These are phyloP conservation scores for Tetrapyrgos nigripes DNA, from an alignment of 1,284 basidiomycete genomes.

Conservation along the genomic window DNA sequence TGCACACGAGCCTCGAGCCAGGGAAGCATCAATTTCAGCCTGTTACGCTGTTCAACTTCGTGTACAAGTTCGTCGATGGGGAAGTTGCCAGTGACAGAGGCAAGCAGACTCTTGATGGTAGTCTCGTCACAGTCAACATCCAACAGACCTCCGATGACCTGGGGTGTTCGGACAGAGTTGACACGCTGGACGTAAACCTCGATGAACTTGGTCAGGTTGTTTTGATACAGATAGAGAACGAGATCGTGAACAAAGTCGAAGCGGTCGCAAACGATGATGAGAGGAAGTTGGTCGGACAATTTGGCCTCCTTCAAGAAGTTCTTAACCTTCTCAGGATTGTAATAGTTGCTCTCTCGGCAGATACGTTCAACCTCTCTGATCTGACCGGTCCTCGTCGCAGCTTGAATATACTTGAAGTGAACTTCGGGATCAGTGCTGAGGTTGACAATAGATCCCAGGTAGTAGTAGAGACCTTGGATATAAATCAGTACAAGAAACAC, in stretches of 20 bases:
- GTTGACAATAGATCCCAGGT: conserved; percentile 97
- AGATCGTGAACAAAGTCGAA: conserved; percentile 99
- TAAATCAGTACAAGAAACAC: conserved; percentile 5
- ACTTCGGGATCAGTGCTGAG: conserved; percentile 96
- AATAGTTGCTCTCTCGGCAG: conserved; percentile 96
- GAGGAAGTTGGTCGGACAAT: conserved; percentile 94
- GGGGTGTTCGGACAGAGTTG: conserved; percentile 97
- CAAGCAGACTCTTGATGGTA: conserved; percentile 93
- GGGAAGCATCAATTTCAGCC: conserved; percentile 95
- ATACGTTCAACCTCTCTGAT: conserved; percentile 99
- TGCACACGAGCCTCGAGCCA: conserved; percentile 96
- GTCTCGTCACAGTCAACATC: conserved; percentile 99
- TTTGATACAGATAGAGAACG: conserved; percentile 98
- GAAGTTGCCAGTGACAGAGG: conserved; percentile 96
- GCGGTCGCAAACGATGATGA: conserved; percentile 99
- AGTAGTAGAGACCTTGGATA: conserved; percentile 91
- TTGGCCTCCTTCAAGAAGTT: conserved; percentile 99
- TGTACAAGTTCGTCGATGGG: conserved; percentile 97
- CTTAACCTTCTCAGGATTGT: conserved; percentile 99
- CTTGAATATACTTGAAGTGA: conserved; percentile 99
- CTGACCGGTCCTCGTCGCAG: conserved; percentile 97
- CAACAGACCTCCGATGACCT: conserved; percentile 95
- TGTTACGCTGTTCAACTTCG: conserved; percentile 96
- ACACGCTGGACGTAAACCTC: conserved; percentile 99
- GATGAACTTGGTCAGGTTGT: conserved; percentile 96